Base-by-base conservation (phyloP, 768 basidiomycete species). In the Hebeloma cylindrosporum region DNA sequence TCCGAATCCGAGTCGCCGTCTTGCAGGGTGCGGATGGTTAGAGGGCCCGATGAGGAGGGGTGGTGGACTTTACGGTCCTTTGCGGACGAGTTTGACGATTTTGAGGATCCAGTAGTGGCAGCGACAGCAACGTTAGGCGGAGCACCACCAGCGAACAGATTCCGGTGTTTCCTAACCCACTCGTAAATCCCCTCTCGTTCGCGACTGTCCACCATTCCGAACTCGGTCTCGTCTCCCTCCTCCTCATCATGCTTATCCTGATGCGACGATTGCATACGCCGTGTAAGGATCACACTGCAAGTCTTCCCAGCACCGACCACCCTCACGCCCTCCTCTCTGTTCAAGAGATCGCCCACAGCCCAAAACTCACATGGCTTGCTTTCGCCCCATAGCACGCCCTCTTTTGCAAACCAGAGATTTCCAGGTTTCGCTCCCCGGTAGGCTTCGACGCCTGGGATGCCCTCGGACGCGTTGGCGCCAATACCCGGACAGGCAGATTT, bases 341-440 rank as follows among this genome's bases (percentile, higher is more conserved):
- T 63, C 13, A 76, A 59, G n/a, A 90, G 61, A 51, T 83, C 78
- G 33, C 72, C 68, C 17, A 84, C 63, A 3, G 80, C 65, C 81
- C 87, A 89, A 56, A 86, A 89, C 52, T 87, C 83, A 56, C 83
- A 87, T 2, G 85, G 85, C 51, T 84, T 85, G 57, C 76, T 78
- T 58, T 88, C 82, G 17, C 83, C 85, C 78, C 83, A 85, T 6
- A 90, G 71, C 11, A 90, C 72, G 5, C 86, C 88, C 17, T 70
- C 67, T 29, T 72, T 64, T 34, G 83, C 69, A 69, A 89, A 90
- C 82, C 86, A 86, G 29, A 90, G 65, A 34, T 73, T 82, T 1
- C 85, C 85, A 2, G 72, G 60, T 58, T 87, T 88, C 1, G 86
- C 85, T n/a, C 76, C 76, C 22, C 82, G 76, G 60, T 85, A 82